These are phyloP conservation scores for Pythium pyrilobum DNA, from an alignment of 352 stramenopile species.

Conservation along the genomic window DNA sequence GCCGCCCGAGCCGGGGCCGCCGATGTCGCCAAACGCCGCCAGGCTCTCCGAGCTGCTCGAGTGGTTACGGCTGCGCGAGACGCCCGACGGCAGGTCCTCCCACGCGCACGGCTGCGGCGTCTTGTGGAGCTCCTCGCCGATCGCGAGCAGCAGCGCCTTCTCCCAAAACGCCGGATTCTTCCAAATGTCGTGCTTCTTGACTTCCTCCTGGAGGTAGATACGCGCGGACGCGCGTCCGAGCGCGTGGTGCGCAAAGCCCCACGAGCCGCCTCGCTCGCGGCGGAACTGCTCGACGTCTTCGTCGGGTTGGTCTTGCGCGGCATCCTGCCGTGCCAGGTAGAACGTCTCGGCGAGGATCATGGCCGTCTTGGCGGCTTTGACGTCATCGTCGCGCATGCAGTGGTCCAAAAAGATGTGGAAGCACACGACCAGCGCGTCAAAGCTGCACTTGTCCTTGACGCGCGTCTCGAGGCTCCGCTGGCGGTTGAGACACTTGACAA, in stretches of 20 bases:
- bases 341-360: constrained; percentile 88
- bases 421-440: constrained; percentile 54
- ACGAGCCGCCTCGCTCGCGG: constrained; percentile 22
- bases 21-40: neutral
- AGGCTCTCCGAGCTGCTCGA: constrained; percentile 3
- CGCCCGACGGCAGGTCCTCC: constrained; percentile 61
- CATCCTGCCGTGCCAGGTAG: constrained; percentile 31
- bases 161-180: constrained; percentile 85
- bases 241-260: constrained; percentile 20
- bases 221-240: constrained; percentile 45
- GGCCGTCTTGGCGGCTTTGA: constrained; percentile 81
- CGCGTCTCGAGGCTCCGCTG: constrained; percentile 79
- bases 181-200: constrained; percentile 85
- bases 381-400: constrained; percentile 70
- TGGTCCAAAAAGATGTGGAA: constrained; percentile 72
- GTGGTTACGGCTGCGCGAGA: constrained; percentile 5
- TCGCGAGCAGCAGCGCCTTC: constrained; percentile 74
- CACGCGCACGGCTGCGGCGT: constrained; percentile 68
- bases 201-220: constrained; percentile 74
- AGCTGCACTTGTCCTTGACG: constrained; percentile 50
- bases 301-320: neutral
- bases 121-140: constrained; percentile 78
- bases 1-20: neutral
- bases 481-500: constrained; percentile 78
- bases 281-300: constrained; percentile 18